Percentiles rank a stretch among this genome's conserved stretches.
Evolutionary conservation across 163 green algal genomes (phyloP).

Genomic region (Chlamydomonas reinhardtii): DNA sequence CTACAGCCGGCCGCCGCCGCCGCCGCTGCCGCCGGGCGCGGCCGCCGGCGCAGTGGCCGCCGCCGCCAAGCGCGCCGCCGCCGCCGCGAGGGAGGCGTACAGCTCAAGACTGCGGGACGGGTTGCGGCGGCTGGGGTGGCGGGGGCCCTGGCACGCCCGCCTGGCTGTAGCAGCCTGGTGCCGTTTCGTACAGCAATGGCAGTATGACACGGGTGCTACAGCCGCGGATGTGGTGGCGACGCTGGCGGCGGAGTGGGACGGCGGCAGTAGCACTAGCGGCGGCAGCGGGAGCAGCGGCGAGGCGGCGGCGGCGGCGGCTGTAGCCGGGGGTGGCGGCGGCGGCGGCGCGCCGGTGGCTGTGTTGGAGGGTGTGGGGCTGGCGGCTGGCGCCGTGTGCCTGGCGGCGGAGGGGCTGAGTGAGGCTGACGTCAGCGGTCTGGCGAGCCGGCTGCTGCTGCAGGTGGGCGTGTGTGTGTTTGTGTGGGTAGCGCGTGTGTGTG

Average conservation of each 20-base stretch:
- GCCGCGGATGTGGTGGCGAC: constrained; percentile 13
- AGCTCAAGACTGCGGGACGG: neutral
- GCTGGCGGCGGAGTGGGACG: constrained; percentile 29
- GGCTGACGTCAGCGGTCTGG: constrained; percentile 21
- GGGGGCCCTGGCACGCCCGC: neutral
- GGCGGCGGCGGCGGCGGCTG: neutral
- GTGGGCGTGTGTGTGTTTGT: neutral
- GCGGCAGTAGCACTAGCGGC: neutral
- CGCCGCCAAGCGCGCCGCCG: constrained; percentile 33
- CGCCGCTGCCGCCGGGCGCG: constrained; percentile 37
- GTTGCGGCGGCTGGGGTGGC: constrained; percentile 31
- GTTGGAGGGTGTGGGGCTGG: constrained; percentile 17
- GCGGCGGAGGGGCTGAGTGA: constrained; percentile 33
- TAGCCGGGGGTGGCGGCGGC: neutral
- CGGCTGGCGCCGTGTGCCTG: constrained; percentile 16
- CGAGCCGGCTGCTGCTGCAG: constrained; percentile 6
- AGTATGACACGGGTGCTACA: constrained; percentile 33
- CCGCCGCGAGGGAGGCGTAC: constrained; percentile 22
- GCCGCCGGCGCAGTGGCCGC: constrained; percentile 5
- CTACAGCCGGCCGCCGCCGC: constrained; percentile 39
- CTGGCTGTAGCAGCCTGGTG: constrained; percentile 26
- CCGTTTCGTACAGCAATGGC: constrained; percentile 22
- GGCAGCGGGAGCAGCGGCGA: neutral
- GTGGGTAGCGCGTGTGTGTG: neutral
- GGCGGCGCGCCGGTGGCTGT: constrained; percentile 2